These are phyloP conservation scores for Rhodotorula graminis DNA, from an alignment of 768 basidiomycete species.

Conservation along the genomic window DNA sequence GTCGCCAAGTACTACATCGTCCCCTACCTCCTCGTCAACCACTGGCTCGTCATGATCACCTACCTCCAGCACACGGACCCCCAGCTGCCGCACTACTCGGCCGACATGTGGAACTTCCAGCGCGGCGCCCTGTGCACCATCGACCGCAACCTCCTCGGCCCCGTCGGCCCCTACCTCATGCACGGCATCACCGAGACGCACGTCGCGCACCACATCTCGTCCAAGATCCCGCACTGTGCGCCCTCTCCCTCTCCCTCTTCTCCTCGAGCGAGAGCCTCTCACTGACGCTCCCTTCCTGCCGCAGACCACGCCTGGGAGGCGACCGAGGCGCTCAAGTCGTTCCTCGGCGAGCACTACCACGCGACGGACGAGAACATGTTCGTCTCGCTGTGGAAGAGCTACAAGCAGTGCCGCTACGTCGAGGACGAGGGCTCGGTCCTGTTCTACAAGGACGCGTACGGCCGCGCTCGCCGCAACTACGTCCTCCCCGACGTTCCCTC, in stretches of 20 bases:
- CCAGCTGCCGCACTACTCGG: conserved; percentile 85
- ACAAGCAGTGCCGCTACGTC: conserved; percentile 49
- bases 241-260: too few species aligned
- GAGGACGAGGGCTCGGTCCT: conserved; percentile 88
- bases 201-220: conserved; percentile 73
- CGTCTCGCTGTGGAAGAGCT: conserved; percentile 57
- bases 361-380: conserved; percentile 49
- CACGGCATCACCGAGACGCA: conserved; percentile 53
- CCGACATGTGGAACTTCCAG: conserved; percentile 81
- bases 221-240: conserved; percentile 84
- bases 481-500: conserved; percentile 58
- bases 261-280: too few species aligned
- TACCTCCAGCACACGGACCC: conserved; percentile 99
- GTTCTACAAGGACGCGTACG: conserved; percentile 83
- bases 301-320: conserved; percentile 69
- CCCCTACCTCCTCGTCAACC: conserved; percentile 63
- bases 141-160: conserved; percentile 70
- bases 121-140: conserved; percentile 89
- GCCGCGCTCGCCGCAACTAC: conserved; percentile 67
- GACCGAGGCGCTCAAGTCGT: conserved; percentile 71
- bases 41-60: conserved; percentile 38
- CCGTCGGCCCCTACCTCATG: conserved; percentile 77
- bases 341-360: conserved; percentile 55
- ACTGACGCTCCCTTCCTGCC: too few species aligned
- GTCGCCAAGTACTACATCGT: conserved; percentile 76